Conservation (phyloP, 805 yeast species). For the Wickerhamiella lipophila region DNA sequence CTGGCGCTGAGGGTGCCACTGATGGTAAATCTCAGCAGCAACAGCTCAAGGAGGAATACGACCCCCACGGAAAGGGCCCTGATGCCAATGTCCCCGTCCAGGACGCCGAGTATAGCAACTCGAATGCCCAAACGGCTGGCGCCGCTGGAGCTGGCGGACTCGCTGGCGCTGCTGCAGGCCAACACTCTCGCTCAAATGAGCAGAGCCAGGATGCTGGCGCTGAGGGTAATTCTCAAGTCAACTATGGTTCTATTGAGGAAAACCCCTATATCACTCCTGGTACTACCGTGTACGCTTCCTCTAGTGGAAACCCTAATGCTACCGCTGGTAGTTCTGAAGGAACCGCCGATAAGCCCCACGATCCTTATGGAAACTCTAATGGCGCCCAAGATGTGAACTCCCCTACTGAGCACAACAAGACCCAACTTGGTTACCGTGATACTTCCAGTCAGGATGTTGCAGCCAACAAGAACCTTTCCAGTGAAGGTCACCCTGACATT, state of each 20-base stretch:
- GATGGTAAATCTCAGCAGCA: too few species aligned
- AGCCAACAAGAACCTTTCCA: too few species aligned
- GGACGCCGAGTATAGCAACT: background rate
- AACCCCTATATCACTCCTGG: background rate
- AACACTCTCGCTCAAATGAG: too few species aligned
- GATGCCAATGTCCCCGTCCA: conserved; percentile 10
- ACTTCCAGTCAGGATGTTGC: background rate
- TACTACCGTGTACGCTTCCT: too few species aligned
- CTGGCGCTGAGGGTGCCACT: background rate
- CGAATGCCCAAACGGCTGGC: background rate
- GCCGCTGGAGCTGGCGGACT: background rate
- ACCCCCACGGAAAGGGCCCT: conserved; percentile 4
- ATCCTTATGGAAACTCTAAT: conserved; percentile 7
- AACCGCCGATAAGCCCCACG: background rate
- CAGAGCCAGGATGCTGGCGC: background rate
- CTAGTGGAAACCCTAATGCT: background rate
- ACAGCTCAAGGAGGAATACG: too few species aligned
- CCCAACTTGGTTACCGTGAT: background rate
- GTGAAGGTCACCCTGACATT: background rate
- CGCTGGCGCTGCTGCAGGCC: background rate
- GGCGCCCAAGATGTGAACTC: conserved; percentile 1
- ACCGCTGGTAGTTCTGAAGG: background rate
- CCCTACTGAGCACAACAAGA: background rate
- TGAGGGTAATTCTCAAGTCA: too few species aligned
- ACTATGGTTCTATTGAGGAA: too few species aligned